phyloP scores from a whole-genome alignment of 208 protist species.

The Leishmania aethiopica region DNA sequence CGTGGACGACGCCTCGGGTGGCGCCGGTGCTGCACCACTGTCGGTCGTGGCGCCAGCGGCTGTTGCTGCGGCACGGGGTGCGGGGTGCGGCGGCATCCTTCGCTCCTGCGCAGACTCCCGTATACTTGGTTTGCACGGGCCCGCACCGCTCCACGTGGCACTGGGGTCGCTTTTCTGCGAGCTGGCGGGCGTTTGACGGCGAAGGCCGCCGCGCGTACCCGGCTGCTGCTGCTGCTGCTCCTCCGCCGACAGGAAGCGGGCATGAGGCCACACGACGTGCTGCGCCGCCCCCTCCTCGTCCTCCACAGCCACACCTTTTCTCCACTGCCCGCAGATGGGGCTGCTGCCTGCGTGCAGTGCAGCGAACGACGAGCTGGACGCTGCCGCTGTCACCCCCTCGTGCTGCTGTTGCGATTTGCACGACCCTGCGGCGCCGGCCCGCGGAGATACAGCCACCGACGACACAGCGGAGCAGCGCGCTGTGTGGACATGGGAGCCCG shows the following conservation, averaged over 20 bases:
- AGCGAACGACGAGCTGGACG: not conserved
- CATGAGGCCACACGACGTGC: not conserved
- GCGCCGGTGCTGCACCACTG: not conserved
- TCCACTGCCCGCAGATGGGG: not conserved
- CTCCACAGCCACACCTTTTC: not conserved
- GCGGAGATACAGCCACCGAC: slow-evolving; percentile 1
- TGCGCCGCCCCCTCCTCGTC: not conserved
- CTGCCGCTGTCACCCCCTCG: not conserved
- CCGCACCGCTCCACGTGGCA: not conserved
- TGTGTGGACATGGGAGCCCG: not conserved
- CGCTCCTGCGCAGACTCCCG: not conserved
- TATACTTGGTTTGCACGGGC: not conserved
- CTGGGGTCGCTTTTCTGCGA: not conserved
- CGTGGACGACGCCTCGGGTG: not conserved
- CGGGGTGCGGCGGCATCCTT: not conserved
- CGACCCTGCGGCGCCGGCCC: not conserved
- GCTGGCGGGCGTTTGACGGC: not conserved
- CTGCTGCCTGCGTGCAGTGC: not conserved
- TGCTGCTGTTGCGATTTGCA: not conserved
- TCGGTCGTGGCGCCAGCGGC: not conserved
- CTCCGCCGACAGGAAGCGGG: not conserved
- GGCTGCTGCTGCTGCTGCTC: not conserved
- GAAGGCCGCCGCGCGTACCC: not conserved
- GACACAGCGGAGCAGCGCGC: not conserved
- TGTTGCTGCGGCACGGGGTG: not conserved